Conservation (phyloP, 1,284 basidiomycete genomes). For the Ustilago xerochloae region DNA sequence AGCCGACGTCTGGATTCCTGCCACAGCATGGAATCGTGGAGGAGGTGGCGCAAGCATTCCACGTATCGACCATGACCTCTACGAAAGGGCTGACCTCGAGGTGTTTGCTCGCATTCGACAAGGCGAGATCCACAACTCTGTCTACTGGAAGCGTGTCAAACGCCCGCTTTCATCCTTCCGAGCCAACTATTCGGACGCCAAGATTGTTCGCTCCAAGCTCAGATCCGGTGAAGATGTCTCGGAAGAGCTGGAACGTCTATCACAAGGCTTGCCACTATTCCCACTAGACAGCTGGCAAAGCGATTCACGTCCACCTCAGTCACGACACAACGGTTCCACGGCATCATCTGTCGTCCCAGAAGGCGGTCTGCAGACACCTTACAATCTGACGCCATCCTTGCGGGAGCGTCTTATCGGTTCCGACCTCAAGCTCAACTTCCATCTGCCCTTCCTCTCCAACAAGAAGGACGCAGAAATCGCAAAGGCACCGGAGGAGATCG, state of each 20-base stretch:
- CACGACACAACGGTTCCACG: neutral
- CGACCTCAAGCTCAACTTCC: constrained; percentile 19
- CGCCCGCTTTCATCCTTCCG: constrained; percentile 13
- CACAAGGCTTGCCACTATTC: constrained; percentile 24
- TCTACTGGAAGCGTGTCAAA: constrained; percentile 29
- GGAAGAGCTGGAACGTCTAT: constrained; percentile 28
- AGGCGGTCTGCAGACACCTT: constrained; percentile 15
- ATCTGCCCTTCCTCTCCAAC: constrained; percentile 18
- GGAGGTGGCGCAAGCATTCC: constrained; percentile 2
- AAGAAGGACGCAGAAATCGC: constrained; percentile 1
- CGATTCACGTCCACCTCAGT: neutral
- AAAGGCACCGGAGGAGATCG: neutral
- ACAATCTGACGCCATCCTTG: constrained; percentile 18
- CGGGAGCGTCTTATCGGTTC: constrained; percentile 15
- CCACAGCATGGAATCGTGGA: constrained; percentile 6
- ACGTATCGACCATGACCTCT: constrained; percentile 15
- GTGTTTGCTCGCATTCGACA: constrained; percentile 19
- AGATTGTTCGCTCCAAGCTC: constrained; percentile 23
- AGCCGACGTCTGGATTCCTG: constrained; percentile 28
- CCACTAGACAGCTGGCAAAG: constrained; percentile 10
- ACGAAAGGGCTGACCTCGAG: constrained; percentile 24
- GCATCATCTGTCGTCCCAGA: neutral
- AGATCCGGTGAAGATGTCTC: constrained; percentile 23
- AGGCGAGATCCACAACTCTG: constrained; percentile 17
- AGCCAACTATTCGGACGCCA: constrained; percentile 26